Base-by-base conservation (phyloP, 768 basidiomycete species). In the Pulveroboletus sp. region DNA sequence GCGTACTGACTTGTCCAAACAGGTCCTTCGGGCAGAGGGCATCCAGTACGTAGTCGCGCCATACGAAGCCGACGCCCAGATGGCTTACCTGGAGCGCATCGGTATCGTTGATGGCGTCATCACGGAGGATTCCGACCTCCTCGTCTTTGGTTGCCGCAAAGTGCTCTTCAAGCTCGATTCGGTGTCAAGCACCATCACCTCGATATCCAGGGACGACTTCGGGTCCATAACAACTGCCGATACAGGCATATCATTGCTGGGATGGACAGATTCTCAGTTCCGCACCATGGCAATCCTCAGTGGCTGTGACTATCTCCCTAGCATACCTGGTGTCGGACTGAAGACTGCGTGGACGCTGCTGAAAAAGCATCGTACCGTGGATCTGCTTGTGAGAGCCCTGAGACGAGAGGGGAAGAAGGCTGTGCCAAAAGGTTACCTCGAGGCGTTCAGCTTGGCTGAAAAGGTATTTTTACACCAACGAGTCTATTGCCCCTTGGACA, bases 11-110 rank as follows among this genome's bases (percentile, higher is more conserved):
- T n/a, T 38, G 31, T 42, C 37, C 33, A 11, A 49, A 9, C 57
- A 98, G 94, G 94, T 89, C 10, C 75, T 99, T 30, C 79, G 79
- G 42, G 89, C 86, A 10, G 94, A 96, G 62, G 70, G 72, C 15
- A 79, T 98, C 8, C 65, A 78, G 17, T 96, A 95, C 63, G 74
- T 98, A 35, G 96, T 98, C 15, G 95, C 96, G 5, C 96, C 96
- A 0, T 99, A 98, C 67, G 96, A 99, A 74, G 96, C 96, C 0
- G 96, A 99, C 62, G 93, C 96, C 1, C 96, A 99, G 67, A 79
- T 99, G 49, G 87, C 91, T 39, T 97, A 87, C 69, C 79, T 99
- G 39, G 96, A 98, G 63, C 81, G 80, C 43, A 67, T 74, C 38
- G 91, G 91, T 15, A 60, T 89, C 31, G 89, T 93, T 36, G 86